Evolutionary conservation across 345 rosid genomes (phyloP).

Genomic region (Abelmoschus esculentus): DNA sequence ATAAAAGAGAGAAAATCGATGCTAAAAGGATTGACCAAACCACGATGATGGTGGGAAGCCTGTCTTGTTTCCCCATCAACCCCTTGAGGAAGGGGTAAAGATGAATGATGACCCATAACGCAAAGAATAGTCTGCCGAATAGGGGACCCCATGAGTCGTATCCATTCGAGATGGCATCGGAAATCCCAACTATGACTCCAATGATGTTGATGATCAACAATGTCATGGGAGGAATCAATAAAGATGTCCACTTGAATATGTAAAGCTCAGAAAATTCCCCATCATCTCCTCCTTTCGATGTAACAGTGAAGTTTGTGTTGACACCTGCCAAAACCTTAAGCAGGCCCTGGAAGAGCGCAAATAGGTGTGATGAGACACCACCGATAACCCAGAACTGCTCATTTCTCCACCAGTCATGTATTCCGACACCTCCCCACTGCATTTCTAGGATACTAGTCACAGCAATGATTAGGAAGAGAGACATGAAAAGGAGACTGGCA

Average conservation of each 20-base stretch:
- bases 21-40: slow-evolving; percentile 65
- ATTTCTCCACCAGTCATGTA: slow-evolving; percentile 73
- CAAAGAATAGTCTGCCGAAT: slow-evolving; percentile 50
- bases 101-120: slow-evolving; percentile 59
- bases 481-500: slow-evolving; percentile 50
- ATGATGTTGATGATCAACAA: slow-evolving; percentile 45
- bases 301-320: slow-evolving; percentile 56
- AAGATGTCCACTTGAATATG: slow-evolving; percentile 57
- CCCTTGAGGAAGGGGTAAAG: slow-evolving; percentile 70
- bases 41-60: slow-evolving; percentile 52
- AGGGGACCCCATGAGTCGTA: slow-evolving; percentile 70
- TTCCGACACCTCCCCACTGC: slow-evolving; percentile 77
- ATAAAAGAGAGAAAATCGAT: slow-evolving; percentile 48
- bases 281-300: slow-evolving; percentile 57
- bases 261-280: slow-evolving; percentile 61
- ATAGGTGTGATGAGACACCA: slow-evolving; percentile 53
- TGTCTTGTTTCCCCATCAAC: slow-evolving; percentile 46
- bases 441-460: slow-evolving; percentile 55
- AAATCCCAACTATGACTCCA: slow-evolving; percentile 50
- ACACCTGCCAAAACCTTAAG: slow-evolving; percentile 69
- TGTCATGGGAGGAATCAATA: slow-evolving; percentile 52
- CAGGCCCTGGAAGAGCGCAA: slow-evolving; percentile 64
- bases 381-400: slow-evolving; percentile 80
- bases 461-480: slow-evolving; percentile 51
- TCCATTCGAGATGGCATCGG: slow-evolving; percentile 59